Evolutionary conservation across 192 early-diverging fungal genomes (phyloP), one percentile per base, ranked within the genome.

Genomic region (Umbelopsis isabellina): DNA sequence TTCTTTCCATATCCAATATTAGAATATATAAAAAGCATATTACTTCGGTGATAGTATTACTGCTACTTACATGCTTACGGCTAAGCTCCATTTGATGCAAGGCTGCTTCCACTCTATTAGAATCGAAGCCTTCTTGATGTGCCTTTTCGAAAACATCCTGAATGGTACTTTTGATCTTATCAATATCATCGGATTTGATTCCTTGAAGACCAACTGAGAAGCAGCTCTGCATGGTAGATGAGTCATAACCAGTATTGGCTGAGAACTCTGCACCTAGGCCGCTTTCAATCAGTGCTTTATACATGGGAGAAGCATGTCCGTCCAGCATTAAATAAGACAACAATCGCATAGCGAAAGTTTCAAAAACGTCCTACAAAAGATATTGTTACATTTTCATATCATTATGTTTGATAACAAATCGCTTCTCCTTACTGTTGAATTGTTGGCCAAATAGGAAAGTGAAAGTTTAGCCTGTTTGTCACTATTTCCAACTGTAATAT

Each of bases 171-270:
- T 96, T 89, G 16, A 95, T 86, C 66, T 82, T 76, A 4, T 81
- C 65, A 20, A 92, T 84, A 75, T 97, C 91, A 20, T 85, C 84
- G 2, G 84, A 67, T 37, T 81, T 80, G 61, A 97, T 90, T 5
- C 97, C 97, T 70, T 97, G 95, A 52, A 98, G 74, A 5, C 97
- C 97, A 69, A 98, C 87, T 0, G 93, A 90, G 9, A 98, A 74
- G n/a, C 80, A 85, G 71, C 85, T 87, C 33, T 84, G 83, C 85
- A 81, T 79, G 10, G 89, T 85, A 45, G 85, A 89, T 35, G 83
- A 81, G 73, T 92, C 91, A 73, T 96, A 98, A n/a, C 97, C 97
- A 16, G 94, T 96, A 65, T 92, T 93, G 11, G 91, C 84, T 55
- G 90, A 90, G 81, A 95, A 98, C 64, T 97, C 97, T 0, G 92